These are phyloP conservation scores for Aristolochia contorta DNA, from an alignment of 164 flowering plant genomes.

Conservation along the genomic window DNA sequence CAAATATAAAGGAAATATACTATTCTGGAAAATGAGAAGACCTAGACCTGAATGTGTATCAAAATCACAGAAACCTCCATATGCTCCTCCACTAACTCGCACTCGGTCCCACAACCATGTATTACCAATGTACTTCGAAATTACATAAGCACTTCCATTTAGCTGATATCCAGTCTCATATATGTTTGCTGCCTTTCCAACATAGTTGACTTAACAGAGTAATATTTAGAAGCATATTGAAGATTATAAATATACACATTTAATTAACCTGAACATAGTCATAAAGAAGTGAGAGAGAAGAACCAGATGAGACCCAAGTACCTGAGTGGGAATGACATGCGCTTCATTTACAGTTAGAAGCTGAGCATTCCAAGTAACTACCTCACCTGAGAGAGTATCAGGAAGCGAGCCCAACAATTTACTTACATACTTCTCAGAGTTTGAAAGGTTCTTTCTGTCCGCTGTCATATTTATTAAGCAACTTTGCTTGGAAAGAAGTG, in stretches of 20 bases:
- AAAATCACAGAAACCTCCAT: constrained; percentile 97
- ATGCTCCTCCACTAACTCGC: constrained; percentile 98
- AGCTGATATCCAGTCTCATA: constrained; percentile 83
- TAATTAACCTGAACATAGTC: no score
- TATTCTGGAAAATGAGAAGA: neutral
- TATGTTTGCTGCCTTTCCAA: constrained; percentile 91
- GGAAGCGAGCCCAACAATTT: constrained; percentile 93
- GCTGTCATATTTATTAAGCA: constrained; percentile 89
- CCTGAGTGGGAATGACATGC: constrained; percentile 94
- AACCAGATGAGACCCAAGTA: constrained; percentile 12
- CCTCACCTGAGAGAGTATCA: constrained; percentile 16
- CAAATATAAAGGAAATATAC: neutral
- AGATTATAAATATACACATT: no score
- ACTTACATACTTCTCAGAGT: constrained; percentile 59
- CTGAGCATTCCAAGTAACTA: constrained; percentile 41
- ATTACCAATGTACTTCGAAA: constrained; percentile 82
- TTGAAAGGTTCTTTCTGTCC: constrained; percentile 60
- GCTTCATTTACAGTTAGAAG: constrained; percentile 77
- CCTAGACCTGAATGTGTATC: constrained; percentile 85
- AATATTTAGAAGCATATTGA: neutral
- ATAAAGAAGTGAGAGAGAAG: neutral
- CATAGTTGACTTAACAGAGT: constrained; percentile 75
- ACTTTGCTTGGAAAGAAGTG: constrained; percentile 60
- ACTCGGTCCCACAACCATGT: constrained; percentile 99
- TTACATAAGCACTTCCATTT: constrained; percentile 93